A percentile compares a stretch with the other conserved stretches of the same genome.
phyloP scores from a whole-genome alignment of 345 rosid genomes.

The Isatis tinctoria region DNA sequence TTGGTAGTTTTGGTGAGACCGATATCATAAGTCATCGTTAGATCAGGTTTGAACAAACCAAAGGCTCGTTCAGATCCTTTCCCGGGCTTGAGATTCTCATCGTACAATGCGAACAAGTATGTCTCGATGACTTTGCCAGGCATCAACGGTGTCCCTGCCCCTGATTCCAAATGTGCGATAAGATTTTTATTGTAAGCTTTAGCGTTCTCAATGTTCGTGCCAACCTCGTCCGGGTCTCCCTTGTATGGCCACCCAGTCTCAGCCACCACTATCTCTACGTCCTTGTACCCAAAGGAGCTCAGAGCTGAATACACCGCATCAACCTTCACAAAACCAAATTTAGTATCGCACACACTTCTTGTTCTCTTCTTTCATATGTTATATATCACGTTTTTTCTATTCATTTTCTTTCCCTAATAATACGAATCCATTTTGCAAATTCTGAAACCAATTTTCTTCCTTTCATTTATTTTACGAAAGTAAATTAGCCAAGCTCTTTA shows the following conservation, averaged over 20 bases:
- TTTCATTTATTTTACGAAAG: not conserved
- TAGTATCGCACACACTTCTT: not conserved
- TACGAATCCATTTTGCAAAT: not conserved
- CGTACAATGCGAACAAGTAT: slow-evolving; percentile 76
- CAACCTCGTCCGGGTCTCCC: slow-evolving; percentile 72
- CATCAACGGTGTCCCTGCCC: slow-evolving; percentile 86
- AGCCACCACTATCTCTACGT: slow-evolving; percentile 83
- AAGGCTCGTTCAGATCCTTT: slow-evolving; percentile 63
- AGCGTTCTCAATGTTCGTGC: slow-evolving; percentile 74
- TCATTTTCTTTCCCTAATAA: not conserved
- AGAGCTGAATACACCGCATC: slow-evolving; percentile 83
- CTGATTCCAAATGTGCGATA: slow-evolving; percentile 72
- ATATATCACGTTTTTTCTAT: not conserved
- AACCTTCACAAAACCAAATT: slow-evolving; percentile 39
- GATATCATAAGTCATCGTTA: slow-evolving; percentile 64
- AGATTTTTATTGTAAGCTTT: slow-evolving; percentile 78
- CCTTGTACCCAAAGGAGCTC: slow-evolving; percentile 53
- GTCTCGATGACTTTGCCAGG: slow-evolving; percentile 86
- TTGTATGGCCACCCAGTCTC: slow-evolving; percentile 99
- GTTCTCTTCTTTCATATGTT: not conserved
- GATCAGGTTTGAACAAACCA: slow-evolving; percentile 74
- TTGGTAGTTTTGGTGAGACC: slow-evolving; percentile 57
- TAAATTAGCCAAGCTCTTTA: not conserved
- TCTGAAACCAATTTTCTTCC: not conserved
- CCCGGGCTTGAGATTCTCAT: slow-evolving; percentile 88